Evolutionary conservation across 257 asterid genomes (phyloP), one percentile per base, ranked within the genome.

Genomic region (Thymus quinquecostatus): DNA sequence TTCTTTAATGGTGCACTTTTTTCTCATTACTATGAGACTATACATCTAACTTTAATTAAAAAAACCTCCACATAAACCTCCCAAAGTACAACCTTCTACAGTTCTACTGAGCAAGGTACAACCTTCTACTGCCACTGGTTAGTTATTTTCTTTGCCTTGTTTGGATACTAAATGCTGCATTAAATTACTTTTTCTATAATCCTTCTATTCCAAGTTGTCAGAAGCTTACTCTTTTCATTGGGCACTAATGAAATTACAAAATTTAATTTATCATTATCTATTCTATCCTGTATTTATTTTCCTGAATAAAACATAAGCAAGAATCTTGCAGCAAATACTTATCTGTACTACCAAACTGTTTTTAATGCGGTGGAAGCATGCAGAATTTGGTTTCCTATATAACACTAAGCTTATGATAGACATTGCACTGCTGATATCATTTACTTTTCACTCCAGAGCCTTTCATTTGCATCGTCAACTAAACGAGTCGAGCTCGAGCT

Each of bases 141-240:
- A 64, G 73, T 63, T 27, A 21, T 21, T 55, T 10, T 45, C 13
- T 29, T 6, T 10, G 1, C 49, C 10, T 75, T 73, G 14, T 40
- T 62, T 71, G 30, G 80, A 75, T 78, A 74, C 75, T 86, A 55
- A 78, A 74, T 79, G 86, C 84, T 48, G 83, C 91, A 89, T 82
- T 86, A 69, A 83, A 77, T 43, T 60, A 60, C 36, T 55, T 66
- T 77, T 75, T 60, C 64, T 66, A 48, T 84, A 60, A 10, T 71
- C 66, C 62, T 62, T 41, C 30, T 8, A 55, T 60, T 59, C 44
- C 44, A 44, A 68, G 12, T 30, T 75, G 53, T 68, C 66, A 62
- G 61, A 43, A 43, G 43, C 66, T 62, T 63, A 50, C 8, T 30
- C 34, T 56, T 64, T 45, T 64, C 41, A 45, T 12, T 47, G 44